Evolutionary conservation across 495 filamentous ascomycete genomes (phyloP).

Genomic region (Venustampulla echinocandica): DNA sequence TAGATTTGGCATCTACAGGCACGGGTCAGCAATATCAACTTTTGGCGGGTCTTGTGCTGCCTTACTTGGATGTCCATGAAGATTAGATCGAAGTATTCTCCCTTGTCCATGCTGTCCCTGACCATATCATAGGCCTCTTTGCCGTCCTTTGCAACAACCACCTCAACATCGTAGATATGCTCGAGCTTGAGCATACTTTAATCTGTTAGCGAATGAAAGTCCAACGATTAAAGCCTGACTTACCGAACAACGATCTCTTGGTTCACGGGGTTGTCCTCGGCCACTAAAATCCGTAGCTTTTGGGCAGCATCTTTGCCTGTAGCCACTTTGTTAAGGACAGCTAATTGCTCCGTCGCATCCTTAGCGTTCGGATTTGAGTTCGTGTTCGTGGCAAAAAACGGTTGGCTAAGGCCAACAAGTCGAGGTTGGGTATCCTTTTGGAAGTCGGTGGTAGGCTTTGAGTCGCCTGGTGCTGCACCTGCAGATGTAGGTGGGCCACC

Average conservation of each 20-base stretch:
- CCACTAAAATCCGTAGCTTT: conserved; percentile 77
- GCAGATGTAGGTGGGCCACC: background rate
- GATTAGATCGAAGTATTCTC: conserved; percentile 67
- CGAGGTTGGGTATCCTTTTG: conserved; percentile 32
- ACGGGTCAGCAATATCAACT: conserved; percentile 4
- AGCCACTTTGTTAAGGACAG: conserved; percentile 32
- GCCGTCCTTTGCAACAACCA: conserved; percentile 76
- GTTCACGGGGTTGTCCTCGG: conserved; percentile 92
- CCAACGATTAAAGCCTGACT: conserved; percentile 7
- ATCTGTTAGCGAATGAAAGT: conserved; percentile 16
- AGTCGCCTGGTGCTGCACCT: background rate
- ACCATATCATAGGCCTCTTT: conserved; percentile 84
- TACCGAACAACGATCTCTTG: conserved; percentile 77
- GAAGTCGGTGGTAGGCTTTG: conserved; percentile 2
- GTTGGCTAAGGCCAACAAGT: conserved; percentile 70
- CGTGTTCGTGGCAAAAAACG: conserved; percentile 62
- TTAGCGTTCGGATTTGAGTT: conserved; percentile 12
- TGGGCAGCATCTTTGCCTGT: conserved; percentile 39
- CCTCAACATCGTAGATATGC: conserved; percentile 46
- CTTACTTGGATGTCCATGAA: conserved; percentile 72
- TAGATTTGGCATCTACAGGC: conserved; percentile 75
- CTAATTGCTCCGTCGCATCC: conserved; percentile 35
- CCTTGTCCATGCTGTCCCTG: conserved; percentile 67
- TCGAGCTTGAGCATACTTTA: conserved; percentile 47
- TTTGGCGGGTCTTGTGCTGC: conserved; percentile 19